phyloP scores from a whole-genome alignment of 768 basidiomycete species.

The Kwoniella dejecticola region DNA sequence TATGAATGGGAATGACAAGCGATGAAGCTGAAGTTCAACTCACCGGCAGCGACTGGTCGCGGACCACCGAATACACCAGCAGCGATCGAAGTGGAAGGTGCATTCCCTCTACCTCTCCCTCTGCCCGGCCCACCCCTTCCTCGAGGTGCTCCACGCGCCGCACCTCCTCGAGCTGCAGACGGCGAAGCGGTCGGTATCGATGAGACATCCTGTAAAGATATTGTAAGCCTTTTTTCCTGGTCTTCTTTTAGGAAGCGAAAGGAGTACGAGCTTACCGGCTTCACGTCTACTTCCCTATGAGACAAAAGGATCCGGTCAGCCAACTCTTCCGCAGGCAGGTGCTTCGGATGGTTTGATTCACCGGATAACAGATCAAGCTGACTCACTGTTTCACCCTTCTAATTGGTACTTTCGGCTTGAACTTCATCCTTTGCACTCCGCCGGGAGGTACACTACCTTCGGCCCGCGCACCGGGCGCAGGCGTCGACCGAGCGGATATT shows the following conservation, averaged over 20 bases:
- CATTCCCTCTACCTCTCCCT: slow-evolving; percentile 25
- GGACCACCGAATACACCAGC: slow-evolving; percentile 44
- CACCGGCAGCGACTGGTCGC: slow-evolving; percentile 19
- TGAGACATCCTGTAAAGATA: slow-evolving; percentile 17
- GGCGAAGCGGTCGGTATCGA: slow-evolving; percentile 2
- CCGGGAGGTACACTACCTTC: slow-evolving; percentile 20
- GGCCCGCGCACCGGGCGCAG: neutral
- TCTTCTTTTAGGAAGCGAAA: neutral
- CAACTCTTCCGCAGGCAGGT: no score
- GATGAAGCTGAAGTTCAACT: slow-evolving; percentile 15
- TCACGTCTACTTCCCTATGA: slow-evolving; percentile 42
- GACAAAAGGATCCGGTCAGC: neutral
- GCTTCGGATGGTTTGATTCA: no score
- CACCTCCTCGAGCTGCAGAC: slow-evolving; percentile 25
- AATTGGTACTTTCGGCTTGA: slow-evolving; percentile 45
- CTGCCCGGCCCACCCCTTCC: slow-evolving; percentile 32
- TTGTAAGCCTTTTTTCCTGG: neutral
- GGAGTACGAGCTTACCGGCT: slow-evolving; percentile 35
- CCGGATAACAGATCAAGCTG: no score
- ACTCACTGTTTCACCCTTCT: slow-evolving; percentile 43
- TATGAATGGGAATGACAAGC: no score
- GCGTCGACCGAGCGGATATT: slow-evolving; percentile 10
- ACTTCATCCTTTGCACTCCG: slow-evolving; percentile 41
- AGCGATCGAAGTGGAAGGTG: slow-evolving; percentile 25
- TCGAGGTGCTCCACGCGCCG: slow-evolving; percentile 18